Evolutionary conservation across 345 rosid genomes (phyloP).

Genomic region (Litchi chinensis): DNA sequence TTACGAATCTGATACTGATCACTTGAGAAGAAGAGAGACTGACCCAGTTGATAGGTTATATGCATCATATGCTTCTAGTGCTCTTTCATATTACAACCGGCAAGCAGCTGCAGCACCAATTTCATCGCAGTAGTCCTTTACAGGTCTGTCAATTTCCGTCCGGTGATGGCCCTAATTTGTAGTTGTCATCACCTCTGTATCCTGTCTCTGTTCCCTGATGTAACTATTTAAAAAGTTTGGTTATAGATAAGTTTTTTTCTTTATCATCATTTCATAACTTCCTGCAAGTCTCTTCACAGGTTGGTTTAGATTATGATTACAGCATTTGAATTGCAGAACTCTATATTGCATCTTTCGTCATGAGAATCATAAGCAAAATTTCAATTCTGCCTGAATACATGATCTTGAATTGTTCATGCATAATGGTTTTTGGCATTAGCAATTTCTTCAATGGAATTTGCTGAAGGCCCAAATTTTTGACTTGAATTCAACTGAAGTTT

Average conservation of each 20-base stretch:
- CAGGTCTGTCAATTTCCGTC: slow-evolving; percentile 48
- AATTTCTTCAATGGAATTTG: not conserved
- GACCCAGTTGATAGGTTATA: slow-evolving; percentile 35
- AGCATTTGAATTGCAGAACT: not conserved
- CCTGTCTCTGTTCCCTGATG: not conserved
- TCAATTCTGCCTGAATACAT: not conserved
- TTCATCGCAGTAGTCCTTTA: slow-evolving; percentile 62
- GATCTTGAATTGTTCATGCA: not conserved
- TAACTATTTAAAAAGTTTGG: not conserved
- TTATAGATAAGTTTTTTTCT: not conserved
- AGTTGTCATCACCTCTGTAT: not conserved
- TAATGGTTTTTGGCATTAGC: not conserved
- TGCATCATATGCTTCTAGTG: slow-evolving; percentile 40
- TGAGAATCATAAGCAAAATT: not conserved
- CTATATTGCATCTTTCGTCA: not conserved
- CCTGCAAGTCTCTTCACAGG: not conserved
- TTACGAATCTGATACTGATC: slow-evolving; percentile 28
- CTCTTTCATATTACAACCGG: slow-evolving; percentile 38
- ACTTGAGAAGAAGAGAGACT: slow-evolving; percentile 31
- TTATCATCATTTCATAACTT: not conserved
- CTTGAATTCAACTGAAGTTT: not conserved
- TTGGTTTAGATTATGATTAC: not conserved
- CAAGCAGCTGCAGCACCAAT: slow-evolving; percentile 38
- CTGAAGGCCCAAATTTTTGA: not conserved
- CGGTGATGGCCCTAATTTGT: slow-evolving; percentile 30